These are phyloP conservation scores for Oryza rufipogon DNA, from an alignment of 176 grass and related monocot genomes.

Conservation along the genomic window DNA sequence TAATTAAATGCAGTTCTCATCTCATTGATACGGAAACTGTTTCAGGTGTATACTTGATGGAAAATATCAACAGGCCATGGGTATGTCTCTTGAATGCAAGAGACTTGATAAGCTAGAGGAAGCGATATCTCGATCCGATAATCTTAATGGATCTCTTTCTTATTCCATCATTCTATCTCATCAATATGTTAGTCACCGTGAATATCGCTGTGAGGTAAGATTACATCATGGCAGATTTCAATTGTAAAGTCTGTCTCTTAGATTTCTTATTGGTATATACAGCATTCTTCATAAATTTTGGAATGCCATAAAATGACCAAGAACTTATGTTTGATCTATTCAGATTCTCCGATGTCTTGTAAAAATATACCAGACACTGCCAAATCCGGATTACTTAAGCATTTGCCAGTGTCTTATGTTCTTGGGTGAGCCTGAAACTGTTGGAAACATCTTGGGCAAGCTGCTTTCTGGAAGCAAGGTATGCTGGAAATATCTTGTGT, in stretches of 20 bases:
- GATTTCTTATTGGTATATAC: not conserved
- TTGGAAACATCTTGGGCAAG: slow-evolving; percentile 71
- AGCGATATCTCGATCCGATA: slow-evolving; percentile 71
- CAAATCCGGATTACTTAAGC: slow-evolving; percentile 86
- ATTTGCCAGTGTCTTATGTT: slow-evolving; percentile 92
- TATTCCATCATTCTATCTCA: slow-evolving; percentile 92
- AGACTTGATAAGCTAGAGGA: slow-evolving; percentile 83
- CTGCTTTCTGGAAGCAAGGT: slow-evolving; percentile 68
- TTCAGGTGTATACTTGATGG: slow-evolving; percentile 79
- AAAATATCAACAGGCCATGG: slow-evolving; percentile 90
- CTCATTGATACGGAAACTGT: slow-evolving; percentile 13
- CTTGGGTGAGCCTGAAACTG: slow-evolving; percentile 70
- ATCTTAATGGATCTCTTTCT: slow-evolving; percentile 68
- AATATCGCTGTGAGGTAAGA: slow-evolving; percentile 81
- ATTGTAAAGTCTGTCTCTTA: not conserved
- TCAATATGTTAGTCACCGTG: slow-evolving; percentile 72
- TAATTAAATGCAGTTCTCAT: not conserved
- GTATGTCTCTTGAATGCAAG: slow-evolving; percentile 81
- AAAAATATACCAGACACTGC: slow-evolving; percentile 89
- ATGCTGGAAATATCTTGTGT: slow-evolving; percentile 39
- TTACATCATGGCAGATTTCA: slow-evolving; percentile 18
- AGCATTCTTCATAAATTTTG: not conserved
- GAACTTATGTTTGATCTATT: slow-evolving; percentile 5
- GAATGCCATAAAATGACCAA: not conserved
- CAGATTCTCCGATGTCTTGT: slow-evolving; percentile 91